These are phyloP conservation scores for Fusarium torulosum DNA, from an alignment of 2,329 filamentous ascomycete species.

Conservation along the genomic window DNA sequence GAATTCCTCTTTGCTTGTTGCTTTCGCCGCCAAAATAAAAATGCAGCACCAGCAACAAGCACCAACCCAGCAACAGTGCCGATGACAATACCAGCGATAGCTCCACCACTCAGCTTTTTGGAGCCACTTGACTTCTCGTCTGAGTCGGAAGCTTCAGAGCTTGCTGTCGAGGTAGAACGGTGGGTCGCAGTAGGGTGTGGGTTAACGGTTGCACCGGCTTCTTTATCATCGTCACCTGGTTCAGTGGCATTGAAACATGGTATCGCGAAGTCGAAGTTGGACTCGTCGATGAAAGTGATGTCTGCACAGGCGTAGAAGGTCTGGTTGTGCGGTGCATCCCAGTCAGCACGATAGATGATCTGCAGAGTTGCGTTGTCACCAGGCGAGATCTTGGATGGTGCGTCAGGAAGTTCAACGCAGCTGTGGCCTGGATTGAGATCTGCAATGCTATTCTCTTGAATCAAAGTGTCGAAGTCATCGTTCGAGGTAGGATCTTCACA, in stretches of 20 bases:
- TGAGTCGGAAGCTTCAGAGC: conserved; percentile 19
- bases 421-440: conserved; percentile 61
- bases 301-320: conserved; percentile 65
- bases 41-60: conserved; percentile 69
- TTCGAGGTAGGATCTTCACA: conserved; percentile 55
- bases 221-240: conserved; percentile 45
- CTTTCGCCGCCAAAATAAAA: conserved; percentile 64
- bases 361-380: conserved; percentile 64
- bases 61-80: conserved; percentile 74
- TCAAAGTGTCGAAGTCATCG: conserved; percentile 57
- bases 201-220: conserved; percentile 23
- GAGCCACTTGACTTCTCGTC: conserved; percentile 53
- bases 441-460: conserved; percentile 52
- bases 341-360: conserved; percentile 61
- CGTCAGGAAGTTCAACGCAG: conserved; percentile 57
- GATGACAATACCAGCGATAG: conserved; percentile 81
- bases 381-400: conserved; percentile 52
- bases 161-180: background rate
- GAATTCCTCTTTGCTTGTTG: conserved; percentile 28
- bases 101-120: conserved; percentile 76
- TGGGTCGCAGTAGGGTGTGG: conserved; percentile 35
- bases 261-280: conserved; percentile 51
- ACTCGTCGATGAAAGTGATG: conserved; percentile 57
- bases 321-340: conserved; percentile 57
- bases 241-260: conserved; percentile 62